Base-by-base conservation (phyloP, 352 stramenopile genomes). In the Aphanomyces cochlioides region DNA sequence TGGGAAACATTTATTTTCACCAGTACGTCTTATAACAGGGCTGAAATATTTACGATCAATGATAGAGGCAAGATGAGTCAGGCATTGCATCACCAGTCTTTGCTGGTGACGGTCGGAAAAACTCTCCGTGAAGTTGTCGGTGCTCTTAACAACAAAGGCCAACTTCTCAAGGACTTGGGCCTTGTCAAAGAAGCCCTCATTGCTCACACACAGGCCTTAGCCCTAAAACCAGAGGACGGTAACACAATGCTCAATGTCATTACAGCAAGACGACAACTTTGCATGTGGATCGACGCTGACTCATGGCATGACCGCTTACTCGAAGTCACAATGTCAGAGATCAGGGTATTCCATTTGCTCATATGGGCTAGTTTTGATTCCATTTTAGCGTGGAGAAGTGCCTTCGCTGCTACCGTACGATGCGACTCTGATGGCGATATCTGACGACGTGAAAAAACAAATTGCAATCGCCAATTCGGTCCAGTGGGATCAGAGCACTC, bases 121-220 rank as follows among this genome's bases (percentile, higher is more conserved):
- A 75, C 67, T 3, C 56, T 34, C 0, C 7, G 37, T 0, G 56
- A 72, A 12, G 72, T 77, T 15, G 28, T 82, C 10, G 67, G 72
- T 0, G 83, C 79, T 4, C 72, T 92, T 21, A 76, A 86, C 75
- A 95, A 95, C 74, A 93, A 91, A 67, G 87, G 78, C 0, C 69
- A 86, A 7, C 92, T 92, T 54, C 70, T 92, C 13, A 87, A 83
- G 19, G 80, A 88, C 41, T 69, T 66, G 2, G 79, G 79, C 1
- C 50, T 75, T 12, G 61, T 83, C 1, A 56, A 74, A 8, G 67
- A 74, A 0, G 85, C 88, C 6, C 64, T 95, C 1, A 10, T 65
- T 10, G 67, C 77, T 6, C 82, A 88, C 48, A 47, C 81, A 13
- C 64, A 82, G 17, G 83, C 80, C 12, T 47, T 91, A 5, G 53